Evolutionary conservation across 257 asterid species (phyloP), one percentile per base, ranked within the genome.

Genomic region (Solanum paucissectum): DNA sequence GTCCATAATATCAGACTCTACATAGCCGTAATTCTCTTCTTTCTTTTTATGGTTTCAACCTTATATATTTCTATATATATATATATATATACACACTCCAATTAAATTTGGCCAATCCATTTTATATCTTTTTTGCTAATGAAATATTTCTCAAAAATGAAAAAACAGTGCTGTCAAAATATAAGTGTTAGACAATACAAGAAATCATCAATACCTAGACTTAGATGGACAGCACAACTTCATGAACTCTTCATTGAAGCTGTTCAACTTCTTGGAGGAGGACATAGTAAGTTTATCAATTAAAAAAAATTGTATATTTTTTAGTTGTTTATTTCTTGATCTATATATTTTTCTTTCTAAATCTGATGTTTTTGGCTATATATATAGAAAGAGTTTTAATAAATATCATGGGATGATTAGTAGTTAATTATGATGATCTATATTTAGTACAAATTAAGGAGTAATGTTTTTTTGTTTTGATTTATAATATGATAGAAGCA

Each of bases 191-290:
- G 92, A 82, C 88, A 60, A 25, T 90, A 90, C 90, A 87, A 83
- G 60, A 90, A 90, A 85, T 90, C 92, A 1, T 71, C 83, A 6
- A 72, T 86, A 66, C 91, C 91, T 13, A 89, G 92, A n/a, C 74
- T 90, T 60, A 88, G 89, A 11, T 90, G 92, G 92, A 90, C 91
- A 37, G 87, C 92, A 55, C 89, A 90, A 33, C 92, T 90, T 74
- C 92, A 90, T 34, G 79, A 74, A 23, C 91, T 85, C 68, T 90
- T 90, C 84, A 83, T 83, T 60, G 90, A 90, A 83, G 87, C 90
- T 68, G 88, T 90, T 42, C 89, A 89, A 40, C 69, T 44, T 85
- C 91, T 89, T 23, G 92, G 92, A 34, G 91, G 92, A 23, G 84
- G 88, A 34, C 58, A 89, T 12, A 83, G 92, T 90, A 75, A 89